phyloP scores from a whole-genome alignment of 305 asterid genomes.

The Salvia sclarea region DNA sequence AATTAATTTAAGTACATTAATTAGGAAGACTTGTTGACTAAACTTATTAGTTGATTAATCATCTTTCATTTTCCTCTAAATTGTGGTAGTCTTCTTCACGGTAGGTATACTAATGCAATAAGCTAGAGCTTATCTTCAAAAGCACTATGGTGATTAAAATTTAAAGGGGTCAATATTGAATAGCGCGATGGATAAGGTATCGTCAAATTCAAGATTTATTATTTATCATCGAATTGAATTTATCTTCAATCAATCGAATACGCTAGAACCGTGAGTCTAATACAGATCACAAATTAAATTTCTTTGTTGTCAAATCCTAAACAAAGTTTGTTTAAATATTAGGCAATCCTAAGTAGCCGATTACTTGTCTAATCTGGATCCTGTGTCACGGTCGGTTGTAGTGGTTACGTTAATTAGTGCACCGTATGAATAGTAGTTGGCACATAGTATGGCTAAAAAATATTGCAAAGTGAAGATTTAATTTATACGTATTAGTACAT shows the following conservation, averaged over 20 bases:
- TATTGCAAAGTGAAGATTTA: neutral
- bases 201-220: neutral
- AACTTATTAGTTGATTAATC: neutral
- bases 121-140: neutral
- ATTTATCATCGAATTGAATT: neutral
- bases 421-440: too few species aligned
- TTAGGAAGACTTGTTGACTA: conserved; percentile 16
- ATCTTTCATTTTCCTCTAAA: neutral
- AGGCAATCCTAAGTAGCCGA: neutral
- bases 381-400: neutral
- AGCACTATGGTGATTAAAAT: neutral
- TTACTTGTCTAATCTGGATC: too few species aligned
- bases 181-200: neutral
- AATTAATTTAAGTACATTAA: neutral
- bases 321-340: too few species aligned
- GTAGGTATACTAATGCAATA: neutral
- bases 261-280: neutral
- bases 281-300: neutral
- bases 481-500: too few species aligned
- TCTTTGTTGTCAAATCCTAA: too few species aligned
- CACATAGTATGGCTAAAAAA: neutral
- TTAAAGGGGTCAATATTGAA: neutral
- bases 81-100: conserved; percentile 1
- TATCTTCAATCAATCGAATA: neutral
- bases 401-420: too few species aligned